Conservation (phyloP, 805 yeast genomes). For the Kluyveromyces lactis region DNA sequence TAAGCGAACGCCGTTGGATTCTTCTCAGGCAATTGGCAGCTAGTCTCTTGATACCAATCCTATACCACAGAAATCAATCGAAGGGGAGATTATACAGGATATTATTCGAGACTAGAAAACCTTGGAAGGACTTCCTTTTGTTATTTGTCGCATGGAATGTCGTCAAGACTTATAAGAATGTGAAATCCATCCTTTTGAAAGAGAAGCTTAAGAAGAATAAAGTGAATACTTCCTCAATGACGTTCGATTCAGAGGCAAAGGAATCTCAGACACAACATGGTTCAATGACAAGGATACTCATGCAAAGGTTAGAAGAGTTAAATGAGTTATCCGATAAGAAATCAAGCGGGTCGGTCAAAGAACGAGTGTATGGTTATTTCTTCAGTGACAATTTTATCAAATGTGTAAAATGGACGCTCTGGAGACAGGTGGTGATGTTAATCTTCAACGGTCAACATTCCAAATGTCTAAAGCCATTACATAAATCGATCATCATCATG, state of each 20-base stretch:
- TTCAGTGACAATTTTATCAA: slow-evolving; percentile 16
- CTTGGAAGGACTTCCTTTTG: slow-evolving; percentile 4
- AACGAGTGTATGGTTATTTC: slow-evolving; percentile 16
- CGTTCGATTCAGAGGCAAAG: slow-evolving; percentile 5
- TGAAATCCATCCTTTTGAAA: not conserved
- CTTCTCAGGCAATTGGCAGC: not conserved
- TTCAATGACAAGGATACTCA: slow-evolving; percentile 12
- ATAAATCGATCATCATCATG: slow-evolving; percentile 16
- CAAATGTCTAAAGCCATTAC: slow-evolving; percentile 8
- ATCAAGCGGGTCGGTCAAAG: slow-evolving; percentile 11
- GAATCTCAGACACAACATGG: slow-evolving; percentile 6
- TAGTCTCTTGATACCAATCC: not conserved
- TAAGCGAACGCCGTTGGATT: slow-evolving; percentile 1
- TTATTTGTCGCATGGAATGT: slow-evolving; percentile 3
- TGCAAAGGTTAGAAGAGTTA: slow-evolving; percentile 20
- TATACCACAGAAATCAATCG: not conserved
- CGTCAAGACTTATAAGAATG: slow-evolving; percentile 1
- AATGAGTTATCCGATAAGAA: slow-evolving; percentile 14
- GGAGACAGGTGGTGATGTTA: slow-evolving; percentile 17
- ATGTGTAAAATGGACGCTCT: slow-evolving; percentile 21
- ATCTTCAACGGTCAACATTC: slow-evolving; percentile 3
- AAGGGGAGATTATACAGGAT: not conserved
- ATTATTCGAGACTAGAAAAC: not conserved
- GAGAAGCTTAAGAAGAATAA: not conserved
- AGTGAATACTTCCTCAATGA: slow-evolving; percentile 1